phyloP scores from a whole-genome alignment of 495 filamentous ascomycete genomes.

The Neurospora intermedia region DNA sequence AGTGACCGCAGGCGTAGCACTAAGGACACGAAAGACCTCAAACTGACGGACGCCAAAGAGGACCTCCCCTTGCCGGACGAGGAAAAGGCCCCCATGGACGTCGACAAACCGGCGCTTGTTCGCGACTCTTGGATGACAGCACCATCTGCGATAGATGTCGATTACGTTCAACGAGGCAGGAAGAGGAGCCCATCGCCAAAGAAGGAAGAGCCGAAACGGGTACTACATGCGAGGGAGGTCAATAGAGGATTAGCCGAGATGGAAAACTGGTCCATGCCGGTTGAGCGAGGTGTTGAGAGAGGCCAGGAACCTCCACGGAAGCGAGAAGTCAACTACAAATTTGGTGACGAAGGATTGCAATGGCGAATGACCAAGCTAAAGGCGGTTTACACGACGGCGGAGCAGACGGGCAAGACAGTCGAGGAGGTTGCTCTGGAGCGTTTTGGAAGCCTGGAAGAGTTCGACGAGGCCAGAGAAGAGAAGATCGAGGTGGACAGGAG shows the following conservation, averaged over 20 bases:
- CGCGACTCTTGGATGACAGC: slow-evolving; percentile 93
- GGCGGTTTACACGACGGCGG: slow-evolving; percentile 68
- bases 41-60: slow-evolving; percentile 36
- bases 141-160: slow-evolving; percentile 68
- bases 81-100: slow-evolving; percentile 23
- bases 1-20: slow-evolving; percentile 1
- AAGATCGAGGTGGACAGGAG: slow-evolving; percentile 84
- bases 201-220: slow-evolving; percentile 59
- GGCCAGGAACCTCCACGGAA: slow-evolving; percentile 34
- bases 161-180: slow-evolving; percentile 64
- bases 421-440: slow-evolving; percentile 75
- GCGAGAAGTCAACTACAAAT: slow-evolving; percentile 67
- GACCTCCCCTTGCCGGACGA: slow-evolving; percentile 37
- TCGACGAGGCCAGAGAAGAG: slow-evolving; percentile 92
- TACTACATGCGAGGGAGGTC: slow-evolving; percentile 71
- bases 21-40: slow-evolving; percentile 25
- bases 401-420: slow-evolving; percentile 56
- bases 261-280: slow-evolving; percentile 10
- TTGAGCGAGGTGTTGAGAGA: slow-evolving; percentile 23
- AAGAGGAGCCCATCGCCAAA: slow-evolving; percentile 39
- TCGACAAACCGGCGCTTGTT: slow-evolving; percentile 11
- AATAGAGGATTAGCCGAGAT: slow-evolving; percentile 56
- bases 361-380: slow-evolving; percentile 96
- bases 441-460: slow-evolving; percentile 71
- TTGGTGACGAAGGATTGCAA: slow-evolving; percentile 79